Base-by-base conservation (phyloP, 2,329 filamentous ascomycete genomes). In the Talaromyces funiculosus region DNA sequence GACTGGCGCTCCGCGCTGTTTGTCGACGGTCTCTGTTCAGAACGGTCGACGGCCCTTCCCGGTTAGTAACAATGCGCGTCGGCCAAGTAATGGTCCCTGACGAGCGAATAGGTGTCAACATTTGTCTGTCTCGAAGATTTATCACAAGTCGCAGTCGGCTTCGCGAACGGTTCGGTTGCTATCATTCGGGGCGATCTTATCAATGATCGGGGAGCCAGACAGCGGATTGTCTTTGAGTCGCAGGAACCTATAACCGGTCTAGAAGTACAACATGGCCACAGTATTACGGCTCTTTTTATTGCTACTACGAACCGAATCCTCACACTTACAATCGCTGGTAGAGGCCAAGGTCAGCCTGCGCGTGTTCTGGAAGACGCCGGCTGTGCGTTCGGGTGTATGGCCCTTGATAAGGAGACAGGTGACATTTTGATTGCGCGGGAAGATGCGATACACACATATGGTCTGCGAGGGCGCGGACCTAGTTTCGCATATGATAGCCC, bases 171-270 rank as follows among this genome's bases (percentile, higher is more conserved):
- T 7, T 87, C 92, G 0, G 93, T 99, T 12, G 96, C 92, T 0
- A 87, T 99, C 29, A 90, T 99, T 61, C 85, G 94, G 61, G 94
- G 95, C 63, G 94, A 99, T 72, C 80, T 99, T 53, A 90, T 99
- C 67, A 92, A 99, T 73, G 94, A 99, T 73, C 86, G 94, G 61
- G 94, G 95, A 22, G 92, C 93, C 10, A 92, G 91, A 72, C 94
- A 99, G 73, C 86, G 94, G 57, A 94, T 93, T 35, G 90, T 99
- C 9, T 94, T 96, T 76, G 94, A 99, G 72, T 96, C 92, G 0
- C 92, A 97, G 68, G 94, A 99, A 72, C 95, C 94, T 0, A 87
- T 99, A 9, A 99, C 94, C 0, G 93, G 92, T 1, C 86, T 99
- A 14, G 89, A 94, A 69, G 88, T 96, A 63, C 78, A 85, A 49